Evolutionary conservation across 768 basidiomycete species (phyloP), one percentile per base, ranked within the genome.

Genomic region (Lactarius quietus): DNA sequence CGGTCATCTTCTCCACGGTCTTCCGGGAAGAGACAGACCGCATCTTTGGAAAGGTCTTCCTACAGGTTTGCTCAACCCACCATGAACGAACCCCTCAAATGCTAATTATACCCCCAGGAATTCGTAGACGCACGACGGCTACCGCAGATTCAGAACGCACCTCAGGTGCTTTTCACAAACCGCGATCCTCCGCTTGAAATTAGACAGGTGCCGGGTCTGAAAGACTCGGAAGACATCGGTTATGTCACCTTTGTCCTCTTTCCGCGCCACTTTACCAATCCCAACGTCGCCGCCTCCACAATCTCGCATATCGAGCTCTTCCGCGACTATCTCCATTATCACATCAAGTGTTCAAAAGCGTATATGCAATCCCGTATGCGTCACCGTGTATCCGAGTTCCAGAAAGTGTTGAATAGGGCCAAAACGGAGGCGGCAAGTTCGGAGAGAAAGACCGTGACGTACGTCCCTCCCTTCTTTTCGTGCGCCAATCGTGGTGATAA

Each of bases 301-400:
- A 97, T 98, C 74, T 95, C 94, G 33, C 93, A 93, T 71, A 91
- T 98, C 72, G 93, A 98, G 74, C 81, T 96, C 29, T 98, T 99
- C 89, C 86, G 97, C 62, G 94, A 98, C 76, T 98, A 98, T 74
- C 81, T 99, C n/a, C 97, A 99, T 78, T 98, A 98, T 77, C 96
- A 98, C 74, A 97, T 99, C 83, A 98, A 96, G 73, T 95, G 94
- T 74, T 95, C 90, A 59, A 98, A 98, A 76, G 97, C 96, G 0
- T 98, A 99, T 78, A 96, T 99, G 93, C 96, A 98, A 77, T 95
- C 93, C 3, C 83, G 97, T 53, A 95, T 98, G 94, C 83, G 97
- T 66, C 83, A 89, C 71, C 87, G 97, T 12, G 97, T 97, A 15
- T 85, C 90, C 1, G 93, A 97, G 76, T 98, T 99, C 82, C 91